phyloP scores from a whole-genome alignment of 192 early-diverging fungal species.

The Kickxella alabastrina region DNA sequence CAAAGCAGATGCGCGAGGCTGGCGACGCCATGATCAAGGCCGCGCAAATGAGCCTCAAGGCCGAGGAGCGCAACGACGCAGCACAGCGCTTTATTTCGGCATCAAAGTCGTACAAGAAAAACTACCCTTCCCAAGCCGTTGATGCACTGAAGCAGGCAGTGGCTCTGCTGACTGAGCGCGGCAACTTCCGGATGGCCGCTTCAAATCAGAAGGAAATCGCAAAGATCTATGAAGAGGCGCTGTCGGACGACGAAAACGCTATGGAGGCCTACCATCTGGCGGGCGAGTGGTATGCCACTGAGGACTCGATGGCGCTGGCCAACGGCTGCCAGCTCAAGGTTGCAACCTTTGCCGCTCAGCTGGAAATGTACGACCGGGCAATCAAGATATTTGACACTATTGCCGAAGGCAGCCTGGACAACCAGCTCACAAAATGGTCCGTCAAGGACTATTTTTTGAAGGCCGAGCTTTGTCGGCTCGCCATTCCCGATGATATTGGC shows the following conservation, averaged over 20 bases:
- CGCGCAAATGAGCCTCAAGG: constrained; percentile 71
- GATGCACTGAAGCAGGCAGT: constrained; percentile 73
- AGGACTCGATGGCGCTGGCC: constrained; percentile 86
- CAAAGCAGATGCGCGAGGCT: constrained; percentile 87
- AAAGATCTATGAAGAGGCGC: constrained; percentile 81
- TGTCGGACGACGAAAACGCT: constrained; percentile 73
- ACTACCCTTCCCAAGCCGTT: constrained; percentile 75
- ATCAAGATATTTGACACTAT: constrained; percentile 88
- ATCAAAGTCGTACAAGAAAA: constrained; percentile 87
- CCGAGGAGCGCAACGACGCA: constrained; percentile 83
- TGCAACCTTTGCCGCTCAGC: constrained; percentile 81
- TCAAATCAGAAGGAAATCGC: constrained; percentile 92
- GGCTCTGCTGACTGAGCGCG: constrained; percentile 73
- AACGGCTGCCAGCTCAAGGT: constrained; percentile 91
- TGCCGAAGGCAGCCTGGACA: constrained; percentile 78
- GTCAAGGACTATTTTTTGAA: constrained; percentile 97
- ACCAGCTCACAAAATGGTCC: constrained; percentile 91
- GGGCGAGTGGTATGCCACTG: constrained; percentile 88
- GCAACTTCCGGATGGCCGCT: constrained; percentile 87
- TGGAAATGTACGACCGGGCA: constrained; percentile 85
- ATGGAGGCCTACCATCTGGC: constrained; percentile 87
- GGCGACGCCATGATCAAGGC: constrained; percentile 90
- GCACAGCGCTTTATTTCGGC: constrained; percentile 79
- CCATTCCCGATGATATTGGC: constrained; percentile 72
- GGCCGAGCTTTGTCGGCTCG: constrained; percentile 87